Base-by-base conservation (phyloP, 2,329 filamentous ascomycete genomes). In the Calonectria multiphialidica region DNA sequence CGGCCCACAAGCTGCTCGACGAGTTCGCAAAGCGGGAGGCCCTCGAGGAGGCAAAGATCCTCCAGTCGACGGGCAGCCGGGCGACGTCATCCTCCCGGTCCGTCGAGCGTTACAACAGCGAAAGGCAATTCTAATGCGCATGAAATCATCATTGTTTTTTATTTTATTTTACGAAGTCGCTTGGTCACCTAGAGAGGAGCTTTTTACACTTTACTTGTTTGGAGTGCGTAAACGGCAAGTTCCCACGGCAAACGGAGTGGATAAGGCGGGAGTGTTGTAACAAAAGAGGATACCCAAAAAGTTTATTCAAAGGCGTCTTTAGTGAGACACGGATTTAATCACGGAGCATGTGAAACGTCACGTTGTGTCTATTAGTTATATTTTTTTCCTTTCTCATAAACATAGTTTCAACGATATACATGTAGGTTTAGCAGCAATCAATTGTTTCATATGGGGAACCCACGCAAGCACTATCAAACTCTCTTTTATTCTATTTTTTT, bases 11-110 rank as follows among this genome's bases (percentile, higher is more conserved):
- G 18, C 37, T 75, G 30, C n/a, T 75, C 40, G 74, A 75, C 16
- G 74, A 75, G 44, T 74, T 75, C 18, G 74, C 73, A 10, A 75
- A 72, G 64, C 65, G 74, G 30, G 64, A 66, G 21, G 61, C 61
- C 18, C 25, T 65, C 6, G 67, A 75, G 18, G 72, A 74, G 71
- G 71, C 74, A 10, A 75, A 75, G 73, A 72, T 75, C 10, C 61
- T 65, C 37, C 57, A 62, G 15, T 15, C 37, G 35, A 62, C 37
- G 21, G 37, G 37, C 23, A 62, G 57, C 57, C 21, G 37, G 16
- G 40, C 57, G 35, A 62, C 57, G 35, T 62, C 57, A 18, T 62
- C 57, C 8, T 42, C 57, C 37, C 57, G 40, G 57, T 62, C 57
- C 40, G 25, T 44, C 37, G 37, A 44, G 37, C 53, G 33, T 16